phyloP scores from a whole-genome alignment of 129 eudicot species.

The carrot (Daucus carota) region DH1_v3.0 NC_030384.2:30594001-30594500 shows the following conservation, averaged over 20 bases:
- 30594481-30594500: too few species aligned
- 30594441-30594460: too few species aligned
- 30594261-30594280: not conserved
- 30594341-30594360: not conserved
- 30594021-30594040: not conserved
- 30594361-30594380: too few species aligned
- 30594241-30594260: not conserved
- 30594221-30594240: not conserved
- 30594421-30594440: too few species aligned
- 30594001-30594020: not conserved
- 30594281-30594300: not conserved
- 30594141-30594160: not conserved
- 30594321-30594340: not conserved
- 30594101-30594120: conserved; percentile 1
- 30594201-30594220: not conserved
- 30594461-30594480: too few species aligned
- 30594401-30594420: too few species aligned
- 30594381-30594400: too few species aligned
- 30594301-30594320: not conserved
- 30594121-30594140: not conserved
- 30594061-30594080: not conserved
- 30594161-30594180: not conserved
- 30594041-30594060: not conserved
- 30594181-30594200: not conserved
- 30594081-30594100: not conserved